phyloP scores from a whole-genome alignment of 805 yeast species.

The Phaffomyces thermotolerans region DNA sequence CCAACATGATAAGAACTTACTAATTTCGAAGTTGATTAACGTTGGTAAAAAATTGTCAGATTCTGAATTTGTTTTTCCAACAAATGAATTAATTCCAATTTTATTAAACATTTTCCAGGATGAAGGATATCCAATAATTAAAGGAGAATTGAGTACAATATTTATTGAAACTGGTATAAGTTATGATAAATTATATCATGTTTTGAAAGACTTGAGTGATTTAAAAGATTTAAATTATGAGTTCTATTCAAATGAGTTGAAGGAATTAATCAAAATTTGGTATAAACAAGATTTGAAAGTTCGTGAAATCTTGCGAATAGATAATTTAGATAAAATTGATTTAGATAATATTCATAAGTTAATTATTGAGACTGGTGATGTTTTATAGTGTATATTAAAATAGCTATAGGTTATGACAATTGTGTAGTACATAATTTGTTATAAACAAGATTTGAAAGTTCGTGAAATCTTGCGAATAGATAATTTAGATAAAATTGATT shows the following conservation, averaged over 20 bases:
- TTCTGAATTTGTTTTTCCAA: constrained; percentile 76
- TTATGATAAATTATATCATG: constrained; percentile 58
- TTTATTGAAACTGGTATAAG: constrained; percentile 59
- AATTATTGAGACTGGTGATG: constrained; percentile 9
- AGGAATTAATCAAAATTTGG: constrained; percentile 60
- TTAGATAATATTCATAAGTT: constrained; percentile 7
- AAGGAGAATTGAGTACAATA: constrained; percentile 54
- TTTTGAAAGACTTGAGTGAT: constrained; percentile 55
- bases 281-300: constrained; percentile 55
- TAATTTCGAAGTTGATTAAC: constrained; percentile 24
- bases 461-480: constrained; percentile 40
- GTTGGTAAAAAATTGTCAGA: constrained; percentile 60
- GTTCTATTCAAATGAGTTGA: constrained; percentile 50
- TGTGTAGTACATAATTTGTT: constrained; percentile 46
- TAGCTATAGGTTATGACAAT: neutral
- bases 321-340: constrained; percentile 30
- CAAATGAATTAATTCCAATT: constrained; percentile 60
- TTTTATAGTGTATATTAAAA: neutral
- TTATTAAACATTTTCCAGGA: constrained; percentile 46
- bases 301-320: constrained; percentile 38
- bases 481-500: constrained; percentile 28
- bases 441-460: constrained; percentile 52
- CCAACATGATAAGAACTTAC: constrained; percentile 15
- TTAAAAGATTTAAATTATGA: constrained; percentile 47
- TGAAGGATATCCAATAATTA: constrained; percentile 30